Conservation (phyloP, 495 filamentous ascomycete species). For the Neurospora intermedia region DNA sequence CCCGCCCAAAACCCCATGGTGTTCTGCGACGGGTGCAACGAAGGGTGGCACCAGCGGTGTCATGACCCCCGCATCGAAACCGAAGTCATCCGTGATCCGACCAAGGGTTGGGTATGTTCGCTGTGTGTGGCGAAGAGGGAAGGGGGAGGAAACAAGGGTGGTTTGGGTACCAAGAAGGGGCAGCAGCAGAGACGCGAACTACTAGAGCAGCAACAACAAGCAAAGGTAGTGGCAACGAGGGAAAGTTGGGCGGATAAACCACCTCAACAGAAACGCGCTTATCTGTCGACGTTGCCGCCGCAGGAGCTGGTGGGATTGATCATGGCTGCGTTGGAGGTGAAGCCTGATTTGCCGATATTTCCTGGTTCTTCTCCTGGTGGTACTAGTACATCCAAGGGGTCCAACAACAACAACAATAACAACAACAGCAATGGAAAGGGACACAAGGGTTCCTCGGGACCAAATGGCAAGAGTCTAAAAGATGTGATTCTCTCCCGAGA, state of each 20-base stretch:
- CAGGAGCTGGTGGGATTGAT: conserved; percentile 23
- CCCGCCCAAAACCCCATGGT: conserved; percentile 78
- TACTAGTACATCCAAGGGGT: background rate
- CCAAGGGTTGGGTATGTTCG: conserved; percentile 63
- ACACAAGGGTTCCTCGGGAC: background rate
- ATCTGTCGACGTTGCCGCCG: conserved; percentile 27
- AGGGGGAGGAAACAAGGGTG: conserved; percentile 20
- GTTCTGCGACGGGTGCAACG: conserved; percentile 87
- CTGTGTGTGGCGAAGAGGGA: conserved; percentile 47
- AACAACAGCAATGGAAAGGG: conserved; percentile 1
- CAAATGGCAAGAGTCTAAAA: conserved; percentile 7
- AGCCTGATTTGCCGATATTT: conserved; percentile 37
- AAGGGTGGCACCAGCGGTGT: conserved; percentile 82
- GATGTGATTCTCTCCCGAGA: background rate
- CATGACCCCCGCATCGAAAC: conserved; percentile 73
- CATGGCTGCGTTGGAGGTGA: conserved; percentile 19
- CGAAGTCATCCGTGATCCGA: conserved; percentile 54
- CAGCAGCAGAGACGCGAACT: conserved; percentile 4
- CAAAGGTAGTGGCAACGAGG: background rate
- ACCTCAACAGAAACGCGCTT: conserved; percentile 25
- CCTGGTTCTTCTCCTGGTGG: conserved; percentile 11
- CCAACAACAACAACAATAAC: background rate
- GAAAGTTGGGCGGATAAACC: conserved; percentile 34
- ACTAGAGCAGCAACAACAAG: background rate
- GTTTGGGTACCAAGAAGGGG: conserved; percentile 19